Evolutionary conservation across 2,329 filamentous ascomycete species (phyloP).

Genomic region (Hortaea sp.): DNA sequence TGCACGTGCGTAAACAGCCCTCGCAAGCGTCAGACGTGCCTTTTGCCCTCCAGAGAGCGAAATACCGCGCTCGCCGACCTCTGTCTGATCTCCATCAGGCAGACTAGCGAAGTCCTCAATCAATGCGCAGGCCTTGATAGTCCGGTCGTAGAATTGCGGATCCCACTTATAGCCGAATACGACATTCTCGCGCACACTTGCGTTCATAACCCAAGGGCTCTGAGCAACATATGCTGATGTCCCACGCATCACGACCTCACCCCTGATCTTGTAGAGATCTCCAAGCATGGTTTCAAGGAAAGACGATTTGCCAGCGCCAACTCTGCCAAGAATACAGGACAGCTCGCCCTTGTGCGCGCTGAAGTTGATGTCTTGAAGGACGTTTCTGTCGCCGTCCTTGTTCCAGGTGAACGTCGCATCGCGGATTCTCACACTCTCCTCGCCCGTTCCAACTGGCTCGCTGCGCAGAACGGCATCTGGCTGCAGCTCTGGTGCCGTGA

Average conservation of each 20-base stretch:
- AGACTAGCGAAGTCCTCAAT: slow-evolving; percentile 83
- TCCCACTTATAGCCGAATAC: slow-evolving; percentile 93
- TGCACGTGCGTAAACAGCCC: slow-evolving; percentile 92
- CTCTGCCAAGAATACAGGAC: slow-evolving; percentile 83
- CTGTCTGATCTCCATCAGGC: slow-evolving; percentile 90
- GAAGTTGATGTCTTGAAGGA: slow-evolving; percentile 76
- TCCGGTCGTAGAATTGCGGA: slow-evolving; percentile 86
- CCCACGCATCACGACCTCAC: slow-evolving; percentile 73
- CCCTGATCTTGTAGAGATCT: slow-evolving; percentile 81
- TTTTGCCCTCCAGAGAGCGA: slow-evolving; percentile 95
- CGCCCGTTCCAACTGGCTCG: slow-evolving; percentile 62
- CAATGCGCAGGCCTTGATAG: slow-evolving; percentile 82
- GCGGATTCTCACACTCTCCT: slow-evolving; percentile 74
- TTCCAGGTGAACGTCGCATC: slow-evolving; percentile 94
- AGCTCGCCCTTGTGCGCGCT: slow-evolving; percentile 86
- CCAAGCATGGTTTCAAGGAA: slow-evolving; percentile 80
- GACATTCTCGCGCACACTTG: slow-evolving; percentile 93
- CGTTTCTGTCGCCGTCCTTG: slow-evolving; percentile 58
- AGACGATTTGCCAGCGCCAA: slow-evolving; percentile 93
- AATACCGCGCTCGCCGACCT: slow-evolving; percentile 93
- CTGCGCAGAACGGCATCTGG: slow-evolving; percentile 64
- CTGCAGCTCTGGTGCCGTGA: slow-evolving; percentile 84
- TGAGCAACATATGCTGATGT: slow-evolving; percentile 86
- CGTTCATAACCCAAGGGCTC: slow-evolving; percentile 94
- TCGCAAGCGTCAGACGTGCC: slow-evolving; percentile 79